Percentiles rank a stretch among this genome's conserved stretches.
Conservation (phyloP, 371 early-diverging fungal genomes). For the Syncephalastrum monosporum region DNA sequence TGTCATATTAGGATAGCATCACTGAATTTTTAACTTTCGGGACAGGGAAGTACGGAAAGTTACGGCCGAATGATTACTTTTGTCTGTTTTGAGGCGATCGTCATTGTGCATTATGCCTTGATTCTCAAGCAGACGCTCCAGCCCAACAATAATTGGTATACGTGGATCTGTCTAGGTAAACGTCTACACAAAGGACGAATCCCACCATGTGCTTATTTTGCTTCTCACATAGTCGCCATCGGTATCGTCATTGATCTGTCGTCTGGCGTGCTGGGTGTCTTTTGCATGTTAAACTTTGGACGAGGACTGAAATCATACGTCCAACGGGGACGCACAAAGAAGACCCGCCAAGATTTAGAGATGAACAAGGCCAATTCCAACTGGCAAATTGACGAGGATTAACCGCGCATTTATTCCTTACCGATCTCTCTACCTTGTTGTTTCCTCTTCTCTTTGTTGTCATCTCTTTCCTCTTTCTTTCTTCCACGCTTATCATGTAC, state of each 20-base stretch:
- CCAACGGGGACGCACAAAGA: slow-evolving; percentile 25
- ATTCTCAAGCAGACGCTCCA: slow-evolving; percentile 39
- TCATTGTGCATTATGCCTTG: slow-evolving; percentile 36
- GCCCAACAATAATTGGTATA: slow-evolving; percentile 48
- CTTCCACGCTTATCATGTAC: not conserved
- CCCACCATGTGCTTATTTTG: not conserved
- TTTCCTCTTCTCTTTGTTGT: no score
- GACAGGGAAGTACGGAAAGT: slow-evolving; percentile 41
- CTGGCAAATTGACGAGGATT: slow-evolving; percentile 47
- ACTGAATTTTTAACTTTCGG: not conserved
- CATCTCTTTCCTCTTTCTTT: slow-evolving; percentile 8
- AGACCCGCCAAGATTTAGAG: slow-evolving; percentile 32
- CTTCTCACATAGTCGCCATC: slow-evolving; percentile 22
- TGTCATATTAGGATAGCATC: not conserved
- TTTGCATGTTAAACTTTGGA: slow-evolving; percentile 31
- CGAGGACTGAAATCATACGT: slow-evolving; percentile 39
- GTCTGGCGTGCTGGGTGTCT: slow-evolving; percentile 27
- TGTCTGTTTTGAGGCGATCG: slow-evolving; percentile 37
- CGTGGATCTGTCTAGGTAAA: slow-evolving; percentile 47
- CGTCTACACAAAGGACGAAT: not conserved
- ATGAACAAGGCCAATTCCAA: slow-evolving; percentile 30
- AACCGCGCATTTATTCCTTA: not conserved
- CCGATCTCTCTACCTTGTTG: no score
- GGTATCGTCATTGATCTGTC: slow-evolving; percentile 21
- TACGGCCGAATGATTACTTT: slow-evolving; percentile 36